A percentile compares a stretch with the other conserved stretches of the same genome.
Conservation (phyloP, 305 asterid genomes). For the Plantago coronopus region DNA sequence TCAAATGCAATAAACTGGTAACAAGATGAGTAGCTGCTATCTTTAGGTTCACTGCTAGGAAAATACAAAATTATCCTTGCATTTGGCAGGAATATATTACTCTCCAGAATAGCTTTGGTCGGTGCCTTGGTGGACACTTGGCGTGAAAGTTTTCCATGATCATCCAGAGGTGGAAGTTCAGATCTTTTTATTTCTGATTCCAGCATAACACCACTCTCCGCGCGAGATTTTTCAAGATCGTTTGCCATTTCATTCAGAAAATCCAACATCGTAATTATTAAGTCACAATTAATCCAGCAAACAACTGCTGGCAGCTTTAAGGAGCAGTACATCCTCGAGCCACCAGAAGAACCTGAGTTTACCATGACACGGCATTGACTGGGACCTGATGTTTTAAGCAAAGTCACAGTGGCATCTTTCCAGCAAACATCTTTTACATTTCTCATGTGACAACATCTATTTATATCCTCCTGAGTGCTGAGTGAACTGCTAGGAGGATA, state of each 20-base stretch:
- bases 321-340: conserved; percentile 51
- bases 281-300: conserved; percentile 72
- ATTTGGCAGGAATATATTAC: conserved; percentile 59
- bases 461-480: conserved; percentile 29
- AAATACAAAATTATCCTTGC: conserved; percentile 78
- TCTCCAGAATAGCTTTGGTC: conserved; percentile 40
- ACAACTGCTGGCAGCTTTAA: conserved; percentile 68
- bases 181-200: conserved; percentile 26
- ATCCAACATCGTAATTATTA: conserved; percentile 35
- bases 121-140: conserved; percentile 32
- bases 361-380: conserved; percentile 52
- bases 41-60: conserved; percentile 42
- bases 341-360: conserved; percentile 47
- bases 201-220: conserved; percentile 24
- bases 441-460: conserved; percentile 42
- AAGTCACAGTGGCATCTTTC: conserved; percentile 48
- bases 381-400: conserved; percentile 68
- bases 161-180: conserved; percentile 30
- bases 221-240: conserved; percentile 34
- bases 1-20: conserved; percentile 75
- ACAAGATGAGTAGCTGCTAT: conserved; percentile 54
- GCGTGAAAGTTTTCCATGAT: conserved; percentile 32
- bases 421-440: conserved; percentile 29
- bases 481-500: conserved; percentile 34
- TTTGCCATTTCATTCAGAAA: conserved; percentile 49